These are phyloP conservation scores for Codiaeum variegatum DNA, from an alignment of 441 rosid species.

Conservation along the genomic window DNA sequence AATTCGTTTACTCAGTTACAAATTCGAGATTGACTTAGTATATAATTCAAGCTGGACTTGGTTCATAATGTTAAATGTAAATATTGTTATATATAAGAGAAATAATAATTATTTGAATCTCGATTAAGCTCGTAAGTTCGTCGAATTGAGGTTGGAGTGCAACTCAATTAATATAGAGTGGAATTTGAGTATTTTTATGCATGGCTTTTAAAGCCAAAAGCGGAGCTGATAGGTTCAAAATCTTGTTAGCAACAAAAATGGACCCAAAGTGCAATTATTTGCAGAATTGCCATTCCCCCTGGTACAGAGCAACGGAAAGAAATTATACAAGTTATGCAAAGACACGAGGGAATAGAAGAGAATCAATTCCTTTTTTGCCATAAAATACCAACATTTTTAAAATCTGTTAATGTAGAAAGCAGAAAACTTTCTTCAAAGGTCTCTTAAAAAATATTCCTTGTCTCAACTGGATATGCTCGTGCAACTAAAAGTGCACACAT, in stretches of 20 bases:
- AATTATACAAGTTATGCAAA: background rate
- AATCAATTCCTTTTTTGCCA: slow-evolving; percentile 23
- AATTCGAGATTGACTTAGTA: no score
- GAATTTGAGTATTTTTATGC: no score
- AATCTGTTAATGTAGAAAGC: slow-evolving; percentile 17
- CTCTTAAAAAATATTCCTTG: slow-evolving; percentile 23
- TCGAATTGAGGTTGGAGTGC: no score
- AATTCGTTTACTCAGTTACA: no score
- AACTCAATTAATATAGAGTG: no score
- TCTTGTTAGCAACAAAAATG: no score
- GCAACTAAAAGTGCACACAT: slow-evolving; percentile 7
- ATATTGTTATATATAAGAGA: no score
- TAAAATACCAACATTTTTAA: slow-evolving; percentile 9
- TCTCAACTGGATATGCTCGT: slow-evolving; percentile 25
- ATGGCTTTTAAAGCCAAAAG: background rate
- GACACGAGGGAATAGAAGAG: background rate
- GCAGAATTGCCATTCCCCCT: background rate
- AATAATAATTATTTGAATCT: no score
- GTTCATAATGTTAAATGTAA: no score
- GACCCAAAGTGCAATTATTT: background rate
- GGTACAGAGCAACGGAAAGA: background rate
- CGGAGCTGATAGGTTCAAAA: no score
- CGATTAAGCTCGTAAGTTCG: no score
- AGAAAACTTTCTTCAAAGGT: slow-evolving; percentile 19
- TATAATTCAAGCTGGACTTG: no score